Percentiles rank a stretch among this genome's conserved stretches.
phyloP scores from a whole-genome alignment of 352 stramenopile genomes.

The Phytophthora vignae region DNA sequence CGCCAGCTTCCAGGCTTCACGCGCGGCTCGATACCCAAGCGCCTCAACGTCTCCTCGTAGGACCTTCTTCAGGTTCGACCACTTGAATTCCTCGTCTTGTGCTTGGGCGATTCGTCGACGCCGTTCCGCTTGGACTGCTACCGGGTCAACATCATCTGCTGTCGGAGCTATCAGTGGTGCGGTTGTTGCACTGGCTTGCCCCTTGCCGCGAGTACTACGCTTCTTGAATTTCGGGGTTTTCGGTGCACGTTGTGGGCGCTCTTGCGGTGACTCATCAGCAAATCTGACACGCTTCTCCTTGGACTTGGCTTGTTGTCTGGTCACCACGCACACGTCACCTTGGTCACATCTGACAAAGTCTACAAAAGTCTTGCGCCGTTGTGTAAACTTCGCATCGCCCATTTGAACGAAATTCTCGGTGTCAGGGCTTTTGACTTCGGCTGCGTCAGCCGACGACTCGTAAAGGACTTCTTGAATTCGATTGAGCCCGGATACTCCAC shows the following conservation, averaged over 20 bases:
- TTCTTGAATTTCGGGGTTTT: no score
- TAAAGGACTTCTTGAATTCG: not conserved
- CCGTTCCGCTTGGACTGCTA: no score
- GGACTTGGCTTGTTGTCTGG: no score
- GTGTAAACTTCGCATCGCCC: not conserved
- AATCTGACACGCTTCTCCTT: no score
- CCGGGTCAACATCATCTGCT: no score
- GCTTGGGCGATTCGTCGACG: not conserved
- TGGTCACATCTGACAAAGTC: not conserved
- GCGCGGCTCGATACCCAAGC: not conserved
- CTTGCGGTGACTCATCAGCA: no score
- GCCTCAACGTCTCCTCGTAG: not conserved
- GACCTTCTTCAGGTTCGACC: not conserved
- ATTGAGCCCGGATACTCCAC: not conserved
- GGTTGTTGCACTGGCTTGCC: no score
- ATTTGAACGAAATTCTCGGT: not conserved
- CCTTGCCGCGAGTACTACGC: no score
- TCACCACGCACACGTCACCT: not conserved
- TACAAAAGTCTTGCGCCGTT: not conserved
- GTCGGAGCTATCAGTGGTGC: no score
- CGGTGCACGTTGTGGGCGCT: no score
- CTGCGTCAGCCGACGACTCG: not conserved
- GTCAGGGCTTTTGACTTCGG: no score
- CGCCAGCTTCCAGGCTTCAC: not conserved
- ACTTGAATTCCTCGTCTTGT: not conserved